These are phyloP conservation scores for Annulohypoxylon moriforme DNA, from an alignment of 495 filamentous ascomycete genomes.

Conservation along the genomic window DNA sequence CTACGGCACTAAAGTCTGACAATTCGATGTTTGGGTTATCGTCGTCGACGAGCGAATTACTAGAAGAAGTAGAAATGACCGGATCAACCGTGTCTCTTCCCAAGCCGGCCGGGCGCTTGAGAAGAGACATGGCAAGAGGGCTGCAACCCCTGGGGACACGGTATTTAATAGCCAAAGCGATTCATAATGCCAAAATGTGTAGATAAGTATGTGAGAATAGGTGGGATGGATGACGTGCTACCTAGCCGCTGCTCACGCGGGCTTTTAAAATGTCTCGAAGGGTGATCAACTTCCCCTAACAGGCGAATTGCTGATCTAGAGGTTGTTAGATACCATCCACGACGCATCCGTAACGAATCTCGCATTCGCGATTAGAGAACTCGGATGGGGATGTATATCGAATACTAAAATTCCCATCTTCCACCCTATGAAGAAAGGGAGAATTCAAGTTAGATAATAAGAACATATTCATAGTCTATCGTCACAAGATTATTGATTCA, in stretches of 20 bases:
- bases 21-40: constrained; percentile 28
- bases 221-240: constrained; percentile 45
- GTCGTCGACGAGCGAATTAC: constrained; percentile 8
- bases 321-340: constrained; percentile 19
- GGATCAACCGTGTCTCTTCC: constrained; percentile 17
- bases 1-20: constrained; percentile 25
- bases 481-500: constrained; percentile 11
- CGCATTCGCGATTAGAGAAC: background rate
- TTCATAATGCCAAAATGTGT: constrained; percentile 22
- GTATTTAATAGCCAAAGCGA: constrained; percentile 33
- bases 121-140: constrained; percentile 27
- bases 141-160: constrained; percentile 15
- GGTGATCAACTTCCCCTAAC: constrained; percentile 16
- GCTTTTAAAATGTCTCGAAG: constrained; percentile 23
- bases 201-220: constrained; percentile 41
- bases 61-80: constrained; percentile 18
- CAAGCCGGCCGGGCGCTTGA: constrained; percentile 6
- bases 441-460: background rate
- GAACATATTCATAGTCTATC: background rate
- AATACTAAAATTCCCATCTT: constrained; percentile 12
- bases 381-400: constrained; percentile 26
- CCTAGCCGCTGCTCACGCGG: constrained; percentile 36
- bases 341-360: background rate
- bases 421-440: background rate
- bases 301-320: constrained; percentile 22